Percentiles rank a stretch among this genome's conserved stretches.
Conservation (phyloP, 2,329 filamentous ascomycete genomes). For the Cercospora nicotianae region DNA sequence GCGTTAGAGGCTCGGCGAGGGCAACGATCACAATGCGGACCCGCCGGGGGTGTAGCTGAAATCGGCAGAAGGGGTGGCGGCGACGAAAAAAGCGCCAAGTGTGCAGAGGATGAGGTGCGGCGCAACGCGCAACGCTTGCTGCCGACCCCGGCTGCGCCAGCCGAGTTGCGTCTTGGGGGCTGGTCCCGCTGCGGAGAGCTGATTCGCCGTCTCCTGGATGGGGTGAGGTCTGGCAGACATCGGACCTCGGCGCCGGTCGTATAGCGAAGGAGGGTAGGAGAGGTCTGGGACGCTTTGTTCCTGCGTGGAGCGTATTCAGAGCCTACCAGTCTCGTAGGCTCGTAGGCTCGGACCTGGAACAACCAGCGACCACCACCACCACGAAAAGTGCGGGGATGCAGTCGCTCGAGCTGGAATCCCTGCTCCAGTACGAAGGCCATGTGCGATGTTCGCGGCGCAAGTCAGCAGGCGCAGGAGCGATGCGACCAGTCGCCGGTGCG, state of each 20-base stretch:
- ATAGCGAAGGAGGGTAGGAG: not conserved
- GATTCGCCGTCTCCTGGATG: not conserved
- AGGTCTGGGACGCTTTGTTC: constrained; percentile 6
- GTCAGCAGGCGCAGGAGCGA: not conserved
- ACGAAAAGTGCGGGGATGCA: constrained; percentile 3
- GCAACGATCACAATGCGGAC: constrained; percentile 3
- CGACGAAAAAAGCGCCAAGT: not conserved
- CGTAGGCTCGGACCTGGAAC: not conserved
- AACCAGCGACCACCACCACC: not conserved
- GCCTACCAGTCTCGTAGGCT: not conserved
- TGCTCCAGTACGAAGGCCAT: not conserved
- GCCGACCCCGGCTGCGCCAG: not conserved
- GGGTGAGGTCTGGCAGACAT: not conserved
- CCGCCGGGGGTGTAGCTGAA: not conserved
- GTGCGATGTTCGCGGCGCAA: not conserved
- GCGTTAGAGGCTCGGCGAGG: constrained; percentile 11
- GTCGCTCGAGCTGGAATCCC: not conserved
- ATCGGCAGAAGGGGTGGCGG: not conserved
- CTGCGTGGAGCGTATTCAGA: not conserved
- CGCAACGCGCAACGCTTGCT: not conserved
- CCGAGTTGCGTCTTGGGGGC: constrained; percentile 1
- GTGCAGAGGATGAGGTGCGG: not conserved
- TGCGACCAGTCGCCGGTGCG: constrained; percentile 6
- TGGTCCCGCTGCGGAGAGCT: not conserved
- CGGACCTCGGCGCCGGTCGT: constrained; percentile 6